phyloP scores from a whole-genome alignment of 139 green algal species.

The Deuterostichococcus epilithicus region DNA sequence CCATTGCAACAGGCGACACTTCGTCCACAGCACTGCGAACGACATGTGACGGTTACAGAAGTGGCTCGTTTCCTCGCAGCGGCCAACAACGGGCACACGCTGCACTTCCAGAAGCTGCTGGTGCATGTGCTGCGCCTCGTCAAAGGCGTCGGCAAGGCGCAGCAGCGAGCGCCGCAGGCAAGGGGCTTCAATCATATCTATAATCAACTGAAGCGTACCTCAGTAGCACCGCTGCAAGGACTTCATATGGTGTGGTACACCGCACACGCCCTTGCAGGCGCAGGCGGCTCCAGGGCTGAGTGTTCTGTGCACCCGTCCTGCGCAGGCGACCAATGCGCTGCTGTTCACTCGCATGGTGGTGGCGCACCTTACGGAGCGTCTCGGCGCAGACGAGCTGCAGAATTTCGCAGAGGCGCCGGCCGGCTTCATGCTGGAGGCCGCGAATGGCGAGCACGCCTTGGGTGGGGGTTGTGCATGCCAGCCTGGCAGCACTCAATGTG shows the following conservation, averaged over 20 bases:
- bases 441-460: background rate
- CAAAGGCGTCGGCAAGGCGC: conserved; percentile 13
- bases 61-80: conserved; percentile 30
- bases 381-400: conserved; percentile 43
- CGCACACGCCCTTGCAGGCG: too few species aligned
- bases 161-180: conserved; percentile 6
- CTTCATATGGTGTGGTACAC: too few species aligned
- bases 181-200: too few species aligned
- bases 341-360: conserved; percentile 54
- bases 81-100: conserved; percentile 63
- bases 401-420: conserved; percentile 26
- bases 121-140: conserved; percentile 51
- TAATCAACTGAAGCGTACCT: background rate
- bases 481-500: too few species aligned
- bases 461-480: too few species aligned
- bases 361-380: conserved; percentile 56
- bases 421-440: background rate
- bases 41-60: background rate
- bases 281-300: background rate
- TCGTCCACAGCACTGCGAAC: too few species aligned
- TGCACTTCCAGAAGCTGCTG: conserved; percentile 71
- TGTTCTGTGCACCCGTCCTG: background rate
- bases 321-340: conserved; percentile 59
- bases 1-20: too few species aligned
- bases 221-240: too few species aligned